Base-by-base conservation (phyloP, 306 rosid genomes). In the Quercus gilva region DNA sequence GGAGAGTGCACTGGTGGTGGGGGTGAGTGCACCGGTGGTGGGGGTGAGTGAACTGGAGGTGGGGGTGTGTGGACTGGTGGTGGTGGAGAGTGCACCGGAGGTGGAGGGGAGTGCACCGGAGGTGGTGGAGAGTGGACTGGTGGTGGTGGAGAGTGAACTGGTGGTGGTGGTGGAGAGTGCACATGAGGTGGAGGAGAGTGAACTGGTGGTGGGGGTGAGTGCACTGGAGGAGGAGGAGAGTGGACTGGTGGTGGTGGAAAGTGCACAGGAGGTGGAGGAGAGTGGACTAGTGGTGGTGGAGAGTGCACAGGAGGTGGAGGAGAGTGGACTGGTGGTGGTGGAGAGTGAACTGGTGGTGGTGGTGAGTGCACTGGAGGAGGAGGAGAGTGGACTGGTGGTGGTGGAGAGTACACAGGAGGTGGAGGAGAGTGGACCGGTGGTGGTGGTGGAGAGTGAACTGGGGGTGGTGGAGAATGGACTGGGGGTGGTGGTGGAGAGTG, bases 101-200 rank as follows among this genome's bases (percentile, higher is more conserved):
- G 87, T 0, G 88, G 86, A 1, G 85, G 82, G 0, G 81, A 79
- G 17, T 76, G 17, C 0, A 71, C 45, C 0, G 76, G 83, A 0
- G 85, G 83, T 0, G 88, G 81, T 0, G 89, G 81, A 0, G 87
- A 82, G 0, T 79, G 12, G 1, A 81, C 77, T 13, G 80, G 85
- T 0, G 84, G 84, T 11, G 87, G 84, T 2, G 72, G 0, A 29
- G 33, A 35, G 13, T 76, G 25, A 0, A 79, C 52, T 0, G 75
- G 82, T 0, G 84, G 86, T 41, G 73, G 61, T 51, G 79, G 73
- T 0, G 63, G n/a, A n/a, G n/a, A 64, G 8, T 37, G 2, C 0
- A 63, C 3, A 0, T 61, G 79, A 0, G 61, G 80, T 4, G 77
- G 69, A 0, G 77, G 80, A 0, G 81, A 76, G 4, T 57, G 51